A percentile compares a stretch with the other conserved stretches of the same genome.
These are phyloP conservation scores for Cokeromyces recurvatus DNA, from an alignment of 371 early-diverging fungal genomes.

Conservation along the genomic window DNA sequence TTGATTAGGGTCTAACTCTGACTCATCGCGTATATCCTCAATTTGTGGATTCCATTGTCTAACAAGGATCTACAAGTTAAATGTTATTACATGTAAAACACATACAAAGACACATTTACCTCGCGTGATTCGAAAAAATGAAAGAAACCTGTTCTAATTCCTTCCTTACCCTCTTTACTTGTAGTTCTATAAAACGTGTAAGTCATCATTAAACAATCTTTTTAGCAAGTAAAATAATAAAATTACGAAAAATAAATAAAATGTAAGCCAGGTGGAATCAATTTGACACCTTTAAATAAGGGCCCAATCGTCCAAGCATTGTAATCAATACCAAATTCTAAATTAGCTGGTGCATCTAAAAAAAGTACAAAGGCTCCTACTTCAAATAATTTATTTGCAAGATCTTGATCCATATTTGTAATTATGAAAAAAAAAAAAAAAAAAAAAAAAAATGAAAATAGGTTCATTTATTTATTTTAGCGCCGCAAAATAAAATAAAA, in stretches of 20 bases:
- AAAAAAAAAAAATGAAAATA: no score
- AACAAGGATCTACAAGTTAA: constrained; percentile 55
- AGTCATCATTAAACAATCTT: no score
- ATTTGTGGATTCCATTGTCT: constrained; percentile 62
- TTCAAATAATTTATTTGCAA: constrained; percentile 69
- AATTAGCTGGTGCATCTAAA: constrained; percentile 72
- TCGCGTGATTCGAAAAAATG: constrained; percentile 62
- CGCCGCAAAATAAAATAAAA: no score
- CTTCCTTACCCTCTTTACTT: constrained; percentile 53
- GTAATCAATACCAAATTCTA: constrained; percentile 91
- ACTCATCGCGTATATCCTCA: constrained; percentile 55
- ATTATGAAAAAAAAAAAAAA: background rate
- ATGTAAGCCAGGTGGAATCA: constrained; percentile 94
- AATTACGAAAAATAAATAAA: constrained; percentile 82
- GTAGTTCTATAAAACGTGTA: constrained; percentile 33
- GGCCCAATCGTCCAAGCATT: constrained; percentile 91
- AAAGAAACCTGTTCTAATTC: constrained; percentile 74
- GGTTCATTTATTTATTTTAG: no score
- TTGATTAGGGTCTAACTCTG: constrained; percentile 44
- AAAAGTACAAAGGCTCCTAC: constrained; percentile 77
- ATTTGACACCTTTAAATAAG: constrained; percentile 86
- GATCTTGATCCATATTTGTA: constrained; percentile 72
- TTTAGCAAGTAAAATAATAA: no score
- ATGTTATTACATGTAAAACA: no score
- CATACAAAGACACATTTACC: constrained; percentile 29